Evolutionary conservation across 768 basidiomycete genomes (phyloP).

Genomic region (Trametes coccinea): DNA sequence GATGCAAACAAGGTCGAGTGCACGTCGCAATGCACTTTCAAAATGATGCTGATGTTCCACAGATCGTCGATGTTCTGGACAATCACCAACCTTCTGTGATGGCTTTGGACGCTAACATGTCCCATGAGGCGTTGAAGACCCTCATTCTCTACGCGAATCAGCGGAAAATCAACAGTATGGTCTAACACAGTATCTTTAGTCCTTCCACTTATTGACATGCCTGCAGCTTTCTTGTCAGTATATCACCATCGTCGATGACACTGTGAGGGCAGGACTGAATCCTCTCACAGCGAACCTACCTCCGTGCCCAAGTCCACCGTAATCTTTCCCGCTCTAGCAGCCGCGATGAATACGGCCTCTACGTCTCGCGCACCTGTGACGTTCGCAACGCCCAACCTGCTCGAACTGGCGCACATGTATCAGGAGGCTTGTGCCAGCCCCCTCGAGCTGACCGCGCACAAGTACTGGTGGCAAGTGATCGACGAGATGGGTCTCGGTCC

Average conservation of each 20-base stretch:
- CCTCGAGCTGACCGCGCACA: slow-evolving; percentile 51
- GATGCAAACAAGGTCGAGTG: slow-evolving; percentile 45
- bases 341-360: slow-evolving; percentile 35
- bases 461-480: slow-evolving; percentile 64
- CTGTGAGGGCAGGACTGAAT: no score
- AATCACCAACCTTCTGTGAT: slow-evolving; percentile 56
- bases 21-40: not conserved
- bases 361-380: slow-evolving; percentile 49
- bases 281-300: slow-evolving; percentile 78
- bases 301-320: slow-evolving; percentile 77
- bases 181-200: not conserved
- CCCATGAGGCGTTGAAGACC: slow-evolving; percentile 48
- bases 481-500: slow-evolving; percentile 67
- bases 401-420: slow-evolving; percentile 71
- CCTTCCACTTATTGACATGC: not conserved
- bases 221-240: slow-evolving; percentile 76
- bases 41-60: not conserved
- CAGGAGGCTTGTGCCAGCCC: slow-evolving; percentile 46
- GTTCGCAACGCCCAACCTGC: slow-evolving; percentile 81
- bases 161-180: slow-evolving; percentile 13
- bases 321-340: slow-evolving; percentile 63
- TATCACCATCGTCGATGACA: no score
- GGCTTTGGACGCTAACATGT: slow-evolving; percentile 77
- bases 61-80: slow-evolving; percentile 57
- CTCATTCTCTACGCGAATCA: slow-evolving; percentile 45